phyloP scores from a whole-genome alignment of 2,329 filamentous ascomycete genomes.

The Talaromyces albobiverticillius region DNA sequence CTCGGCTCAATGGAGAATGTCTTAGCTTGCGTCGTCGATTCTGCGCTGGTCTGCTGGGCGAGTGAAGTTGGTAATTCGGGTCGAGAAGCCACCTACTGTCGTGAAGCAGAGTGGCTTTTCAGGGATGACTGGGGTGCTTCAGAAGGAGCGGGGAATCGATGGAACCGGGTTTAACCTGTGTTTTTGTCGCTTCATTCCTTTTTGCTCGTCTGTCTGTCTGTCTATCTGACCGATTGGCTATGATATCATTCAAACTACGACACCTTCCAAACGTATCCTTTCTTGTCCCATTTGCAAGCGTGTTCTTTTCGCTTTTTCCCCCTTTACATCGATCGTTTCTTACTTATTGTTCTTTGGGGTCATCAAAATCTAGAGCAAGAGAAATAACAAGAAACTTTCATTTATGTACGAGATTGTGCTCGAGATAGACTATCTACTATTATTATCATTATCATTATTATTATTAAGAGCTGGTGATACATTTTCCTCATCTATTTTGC shows the following conservation, averaged over 20 bases:
- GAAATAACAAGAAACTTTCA: background rate
- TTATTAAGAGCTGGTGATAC: too few species aligned
- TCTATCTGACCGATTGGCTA: background rate
- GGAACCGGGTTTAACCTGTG: constrained; percentile 13
- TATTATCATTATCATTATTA: too few species aligned
- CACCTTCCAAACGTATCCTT: background rate
- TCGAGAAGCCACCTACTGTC: constrained; percentile 71
- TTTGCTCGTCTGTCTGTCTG: background rate
- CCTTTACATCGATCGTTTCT: background rate
- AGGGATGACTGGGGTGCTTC: constrained; percentile 51
- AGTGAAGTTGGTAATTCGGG: constrained; percentile 72
- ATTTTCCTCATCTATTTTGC: too few species aligned
- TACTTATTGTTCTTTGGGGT: background rate
- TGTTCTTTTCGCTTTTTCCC: background rate
- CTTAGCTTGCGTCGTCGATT: constrained; percentile 81
- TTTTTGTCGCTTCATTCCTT: background rate
- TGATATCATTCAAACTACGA: background rate
- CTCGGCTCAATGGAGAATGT: constrained; percentile 88
- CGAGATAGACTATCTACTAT: too few species aligned
- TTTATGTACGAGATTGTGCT: background rate
- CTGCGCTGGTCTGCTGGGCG: constrained; percentile 88
- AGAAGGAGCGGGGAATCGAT: background rate
- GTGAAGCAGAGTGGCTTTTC: constrained; percentile 87
- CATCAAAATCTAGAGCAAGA: background rate
- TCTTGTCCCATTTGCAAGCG: background rate